Base-by-base conservation (phyloP, 352 stramenopile genomes). In the Phytophthora pistaciae region DNA sequence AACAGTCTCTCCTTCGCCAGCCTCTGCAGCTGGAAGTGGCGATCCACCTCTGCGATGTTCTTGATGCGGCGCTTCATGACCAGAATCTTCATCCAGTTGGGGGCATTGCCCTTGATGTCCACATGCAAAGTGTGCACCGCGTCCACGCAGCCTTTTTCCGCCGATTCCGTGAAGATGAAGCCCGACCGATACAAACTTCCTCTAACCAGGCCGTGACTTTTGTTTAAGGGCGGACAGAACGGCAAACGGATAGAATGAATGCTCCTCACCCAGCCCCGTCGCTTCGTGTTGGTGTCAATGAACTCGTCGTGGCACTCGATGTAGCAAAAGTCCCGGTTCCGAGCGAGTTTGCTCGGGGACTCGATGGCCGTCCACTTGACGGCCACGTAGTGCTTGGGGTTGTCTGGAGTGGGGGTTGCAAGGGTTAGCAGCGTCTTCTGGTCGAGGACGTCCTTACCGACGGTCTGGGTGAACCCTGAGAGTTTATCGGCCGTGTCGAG, bases 301-400 rank as follows among this genome's bases (percentile, higher is more conserved):
- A 95, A 96, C 66, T 95, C 85, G 65, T 94, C 84, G 54, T 96
- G 89, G 64, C 87, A 92, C 64, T 94, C 87, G 44, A 96, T 76
- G 80, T 93, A 94, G 65, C 84, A 93, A 52, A 96, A 94, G 56
- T 96, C 89, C 29, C 89, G 86, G 60, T 92, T 88, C 18, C 88
- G 82, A 36, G 86, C 85, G 20, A 96, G 75, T 71, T 92, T 93
- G 62, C 63, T 86, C 1, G 87, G 84, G 7, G 87, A 95, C 62
- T 94, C 86, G 40, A 95, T 74, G 3, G 87, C 87, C 1, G 83
- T 91, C 89, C 89, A 96, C 70, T 94, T 93, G 61, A 93, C 85
- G 1, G 77, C 86, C n/a, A 96, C 86, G 54, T 87, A 93, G 61
- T 96, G 87, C 57, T 93, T 91, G 6, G 89, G 89, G 67, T 96